Conservation (phyloP, 2,329 filamentous ascomycete species). For the Fusarium proliferatum region DNA sequence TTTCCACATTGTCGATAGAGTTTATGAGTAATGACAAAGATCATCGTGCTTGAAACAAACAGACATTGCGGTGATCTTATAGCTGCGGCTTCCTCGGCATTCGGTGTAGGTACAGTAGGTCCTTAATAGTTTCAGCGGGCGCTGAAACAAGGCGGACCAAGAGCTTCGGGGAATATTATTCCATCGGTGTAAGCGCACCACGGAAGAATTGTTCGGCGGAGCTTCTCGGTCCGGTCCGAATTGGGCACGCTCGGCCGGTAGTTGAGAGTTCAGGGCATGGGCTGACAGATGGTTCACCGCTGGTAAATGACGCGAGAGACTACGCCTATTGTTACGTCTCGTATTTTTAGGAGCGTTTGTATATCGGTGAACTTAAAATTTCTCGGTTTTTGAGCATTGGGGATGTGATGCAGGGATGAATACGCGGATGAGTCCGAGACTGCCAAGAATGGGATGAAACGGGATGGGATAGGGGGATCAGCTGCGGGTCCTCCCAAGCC, state of each 20-base stretch:
- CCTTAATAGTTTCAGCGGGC: slow-evolving; percentile 29
- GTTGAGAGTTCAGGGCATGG: background rate
- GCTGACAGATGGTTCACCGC: background rate
- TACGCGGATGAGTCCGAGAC: background rate
- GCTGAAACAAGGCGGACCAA: background rate
- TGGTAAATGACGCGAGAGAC: fast-evolving
- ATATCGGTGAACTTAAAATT: background rate
- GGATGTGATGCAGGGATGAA: background rate
- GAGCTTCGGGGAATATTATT: background rate
- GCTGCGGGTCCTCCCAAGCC: too few relatives aligned
- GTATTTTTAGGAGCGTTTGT: background rate
- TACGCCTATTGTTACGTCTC: background rate
- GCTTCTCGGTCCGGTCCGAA: slow-evolving; percentile 10
- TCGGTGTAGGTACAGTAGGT: background rate
- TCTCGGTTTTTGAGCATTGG: background rate
- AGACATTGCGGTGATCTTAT: background rate
- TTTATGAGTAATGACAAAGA: background rate
- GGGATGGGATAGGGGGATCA: background rate
- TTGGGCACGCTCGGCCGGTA: background rate
- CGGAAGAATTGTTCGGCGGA: slow-evolving; percentile 27
- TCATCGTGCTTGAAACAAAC: slow-evolving; percentile 1
- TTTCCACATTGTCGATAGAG: slow-evolving; percentile 26
- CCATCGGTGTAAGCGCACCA: slow-evolving; percentile 23
- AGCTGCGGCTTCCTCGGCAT: background rate
- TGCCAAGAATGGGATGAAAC: background rate